phyloP scores from a whole-genome alignment of 768 basidiomycete species.

The Boletellus ananas region DNA sequence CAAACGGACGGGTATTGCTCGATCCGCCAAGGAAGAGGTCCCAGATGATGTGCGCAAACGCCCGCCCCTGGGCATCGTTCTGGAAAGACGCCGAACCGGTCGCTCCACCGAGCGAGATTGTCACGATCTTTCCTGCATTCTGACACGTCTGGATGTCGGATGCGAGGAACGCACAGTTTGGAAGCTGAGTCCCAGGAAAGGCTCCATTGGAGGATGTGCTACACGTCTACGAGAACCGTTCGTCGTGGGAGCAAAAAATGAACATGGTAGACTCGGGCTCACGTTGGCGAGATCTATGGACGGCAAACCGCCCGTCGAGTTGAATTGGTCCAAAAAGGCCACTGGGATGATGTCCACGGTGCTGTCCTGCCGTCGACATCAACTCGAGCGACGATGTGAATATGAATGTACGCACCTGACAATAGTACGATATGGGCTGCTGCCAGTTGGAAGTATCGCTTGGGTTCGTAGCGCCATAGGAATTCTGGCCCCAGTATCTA shows the following conservation, averaged over 20 bases:
- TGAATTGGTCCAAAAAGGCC: constrained; percentile 60
- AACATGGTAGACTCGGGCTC: constrained; percentile 1
- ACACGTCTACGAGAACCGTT: constrained; percentile 45
- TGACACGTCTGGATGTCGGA: constrained; percentile 64
- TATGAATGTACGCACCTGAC: constrained; percentile 12
- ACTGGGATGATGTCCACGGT: constrained; percentile 57
- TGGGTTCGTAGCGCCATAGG: constrained; percentile 33
- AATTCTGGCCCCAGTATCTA: constrained; percentile 39
- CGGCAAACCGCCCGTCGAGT: constrained; percentile 53
- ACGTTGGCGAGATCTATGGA: constrained; percentile 62
- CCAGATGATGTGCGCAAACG: constrained; percentile 70
- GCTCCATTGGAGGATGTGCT: constrained; percentile 52
- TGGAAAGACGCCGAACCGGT: constrained; percentile 60
- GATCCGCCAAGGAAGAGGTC: constrained; percentile 62
- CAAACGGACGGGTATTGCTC: constrained; percentile 66
- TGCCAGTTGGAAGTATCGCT: constrained; percentile 30
- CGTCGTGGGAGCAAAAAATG: background rate
- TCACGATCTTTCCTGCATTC: constrained; percentile 57
- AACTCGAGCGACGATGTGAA: too few species aligned
- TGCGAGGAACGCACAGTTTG: constrained; percentile 60
- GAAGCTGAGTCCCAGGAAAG: constrained; percentile 60
- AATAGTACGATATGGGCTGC: constrained; percentile 32
- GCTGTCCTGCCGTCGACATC: constrained; percentile 38
- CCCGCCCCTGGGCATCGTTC: constrained; percentile 51
- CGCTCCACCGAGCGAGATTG: constrained; percentile 60